Evolutionary conservation across 495 filamentous ascomycete species (phyloP), one percentile per base, ranked within the genome.

Genomic region (Neurospora sp.): DNA sequence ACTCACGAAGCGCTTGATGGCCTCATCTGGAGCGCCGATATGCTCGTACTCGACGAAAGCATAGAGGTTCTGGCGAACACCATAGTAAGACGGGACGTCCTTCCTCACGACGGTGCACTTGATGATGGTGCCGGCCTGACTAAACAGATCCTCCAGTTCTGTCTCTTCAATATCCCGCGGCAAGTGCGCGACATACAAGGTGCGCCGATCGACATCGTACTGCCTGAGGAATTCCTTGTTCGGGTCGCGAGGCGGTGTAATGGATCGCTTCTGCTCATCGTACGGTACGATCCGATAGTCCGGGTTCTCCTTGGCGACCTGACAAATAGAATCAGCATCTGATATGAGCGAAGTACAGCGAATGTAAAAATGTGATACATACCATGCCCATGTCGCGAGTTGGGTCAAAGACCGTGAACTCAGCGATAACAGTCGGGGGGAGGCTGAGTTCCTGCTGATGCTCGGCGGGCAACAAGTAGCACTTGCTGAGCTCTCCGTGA

Each of bases 31-130:
- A 37, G 78, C 71, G 10, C 82, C 79, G 3, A 78, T 73, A 16
- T 75, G 74, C 12, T 74, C 53, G 71, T 84, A 89, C 76, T 87
- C 84, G 41, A 90, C 79, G 70, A 90, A 90, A 7, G 83, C 88
- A 74, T 89, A 90, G n/a, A 73, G 75, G 7, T 79, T 81, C 4
- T 78, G 74, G 22, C 72, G 38, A 48, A 73, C 80, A 27, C 69
- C 75, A 35, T 65, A 16, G 27, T 35, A 65, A 14, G 53, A 35
- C 18, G 22, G 53, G 14, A 31, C 14, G 14, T 74, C 78, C 73
- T 78, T 38, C 40, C 73, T 78, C 61, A 87, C 73, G n/a, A 89
- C 41, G n/a, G 83, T 77, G 37, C 85, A 78, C 5, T 81, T 72
- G 42, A 73, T 39, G 42, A 89, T 81, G 0, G 75, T 70, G 48